Evolutionary conservation across 2,329 filamentous ascomycete genomes (phyloP), one percentile per base, ranked within the genome.

Genomic region (Phyllachora maydis): DNA sequence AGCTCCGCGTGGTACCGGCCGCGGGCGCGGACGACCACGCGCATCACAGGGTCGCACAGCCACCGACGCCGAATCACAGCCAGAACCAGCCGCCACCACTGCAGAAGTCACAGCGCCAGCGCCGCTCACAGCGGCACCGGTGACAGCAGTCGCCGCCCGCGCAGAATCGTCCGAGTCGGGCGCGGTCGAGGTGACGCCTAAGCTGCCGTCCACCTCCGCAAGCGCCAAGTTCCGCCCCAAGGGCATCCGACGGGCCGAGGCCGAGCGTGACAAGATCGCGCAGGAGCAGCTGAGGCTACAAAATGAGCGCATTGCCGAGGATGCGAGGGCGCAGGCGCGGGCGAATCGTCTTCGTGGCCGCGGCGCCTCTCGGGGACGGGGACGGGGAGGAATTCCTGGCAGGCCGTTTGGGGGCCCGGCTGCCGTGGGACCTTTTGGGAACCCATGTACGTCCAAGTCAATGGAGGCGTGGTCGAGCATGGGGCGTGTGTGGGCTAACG

Each of bases 201-300:
- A 26, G 9, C 24, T 19, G 6, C 21, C 31, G 10, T 19, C 21
- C 11, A 16, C 25, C 4, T 18, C 32, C 1, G 21, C 35, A 4
- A 23, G 26, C 14, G 32, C 28, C 19, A 42, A 38, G 10, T 40
- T 47, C 24, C 40, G 40, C 17, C 46, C 46, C 5, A 46, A 43
- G 26, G 41, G 30, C 2, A 35, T 46, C 11, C 38, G 45, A 12
- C 32, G 44, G 9, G 37, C 37, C 14, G 39, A 46, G 23, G 42
- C 36, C 21, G 51, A 42, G 37, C 47, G 37, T 28, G 42, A 35
- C 25, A 46, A 37, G 28, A 40, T 40, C 18, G 50, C 34, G 28
- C 45, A 38, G 34, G 46, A 42, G 36, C 50, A 36, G 31, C 29
- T 33, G 16, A 36, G 30, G 21, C 38, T 42, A 23, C 35, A 39